Percentiles rank a stretch among this genome's conserved stretches.
Conservation (phyloP, 192 early-diverging fungal species). For the Coemansia guatemalensis region DNA sequence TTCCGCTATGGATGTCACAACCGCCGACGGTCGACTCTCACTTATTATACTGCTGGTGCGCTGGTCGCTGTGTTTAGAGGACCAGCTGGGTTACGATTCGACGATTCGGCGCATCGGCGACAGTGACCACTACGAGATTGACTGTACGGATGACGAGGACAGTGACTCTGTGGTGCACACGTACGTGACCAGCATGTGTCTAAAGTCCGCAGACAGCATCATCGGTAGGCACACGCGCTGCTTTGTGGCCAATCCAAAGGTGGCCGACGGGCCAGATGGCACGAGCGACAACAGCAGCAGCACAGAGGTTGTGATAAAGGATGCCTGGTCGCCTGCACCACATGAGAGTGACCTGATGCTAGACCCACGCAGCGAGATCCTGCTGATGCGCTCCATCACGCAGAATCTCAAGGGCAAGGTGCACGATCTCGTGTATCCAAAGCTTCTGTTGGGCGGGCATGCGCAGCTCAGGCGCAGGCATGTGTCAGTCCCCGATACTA, state of each 20-base stretch:
- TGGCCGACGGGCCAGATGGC: no score
- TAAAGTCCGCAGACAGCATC: background rate
- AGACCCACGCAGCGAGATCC: background rate
- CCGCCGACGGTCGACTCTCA: background rate
- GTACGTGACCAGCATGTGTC: no score
- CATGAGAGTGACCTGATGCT: background rate
- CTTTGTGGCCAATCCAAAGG: background rate
- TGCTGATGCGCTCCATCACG: background rate
- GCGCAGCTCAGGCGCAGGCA: background rate
- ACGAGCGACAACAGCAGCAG: background rate
- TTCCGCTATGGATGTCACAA: slow-evolving; percentile 3
- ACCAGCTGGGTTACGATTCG: slow-evolving; percentile 4
- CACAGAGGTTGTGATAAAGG: background rate
- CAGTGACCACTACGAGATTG: background rate
- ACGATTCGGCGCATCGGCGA: background rate
- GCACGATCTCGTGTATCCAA: background rate
- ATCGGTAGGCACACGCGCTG: slow-evolving; percentile 7
- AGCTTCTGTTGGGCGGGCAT: background rate
- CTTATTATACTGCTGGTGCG: slow-evolving; percentile 5
- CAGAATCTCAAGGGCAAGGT: background rate
- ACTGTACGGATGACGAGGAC: background rate
- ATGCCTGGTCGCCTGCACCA: background rate
- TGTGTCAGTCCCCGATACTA: no score
- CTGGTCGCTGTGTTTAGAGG: background rate
- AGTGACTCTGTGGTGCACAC: background rate